Evolutionary conservation across 1,284 basidiomycete genomes (phyloP).

Genomic region (Porogramme epimiltina): DNA sequence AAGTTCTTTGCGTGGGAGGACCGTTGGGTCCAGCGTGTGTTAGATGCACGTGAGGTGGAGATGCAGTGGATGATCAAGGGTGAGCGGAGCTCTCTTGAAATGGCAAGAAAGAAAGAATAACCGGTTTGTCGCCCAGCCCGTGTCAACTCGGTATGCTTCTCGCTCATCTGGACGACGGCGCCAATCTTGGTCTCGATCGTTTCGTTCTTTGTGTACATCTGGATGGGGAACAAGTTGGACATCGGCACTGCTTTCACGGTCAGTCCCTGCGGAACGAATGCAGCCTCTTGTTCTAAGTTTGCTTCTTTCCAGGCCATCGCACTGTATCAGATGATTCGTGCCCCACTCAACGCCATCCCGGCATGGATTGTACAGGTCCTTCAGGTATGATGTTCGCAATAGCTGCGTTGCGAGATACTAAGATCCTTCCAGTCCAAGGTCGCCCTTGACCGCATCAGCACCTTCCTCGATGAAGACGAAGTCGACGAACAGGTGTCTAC

Average conservation of each 20-base stretch:
- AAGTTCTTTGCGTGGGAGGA: conserved; percentile 89
- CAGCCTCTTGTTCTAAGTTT: neutral
- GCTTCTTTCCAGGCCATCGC: conserved; percentile 55
- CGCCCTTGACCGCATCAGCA: conserved; percentile 78
- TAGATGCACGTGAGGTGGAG: conserved; percentile 62
- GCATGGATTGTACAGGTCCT: conserved; percentile 65
- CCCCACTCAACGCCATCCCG: conserved; percentile 73
- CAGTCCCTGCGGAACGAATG: too few relatives aligned
- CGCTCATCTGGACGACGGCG: conserved; percentile 61
- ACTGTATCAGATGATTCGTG: conserved; percentile 70
- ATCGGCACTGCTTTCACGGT: conserved; percentile 74
- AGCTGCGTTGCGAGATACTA: conserved; percentile 18
- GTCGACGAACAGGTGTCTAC: conserved; percentile 42
- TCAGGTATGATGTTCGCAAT: conserved; percentile 40
- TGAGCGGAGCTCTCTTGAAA: conserved; percentile 19
- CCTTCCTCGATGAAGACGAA: conserved; percentile 83
- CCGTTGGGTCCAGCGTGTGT: conserved; percentile 63
- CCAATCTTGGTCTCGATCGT: conserved; percentile 72
- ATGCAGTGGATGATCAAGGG: conserved; percentile 74
- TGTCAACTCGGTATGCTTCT: conserved; percentile 66
- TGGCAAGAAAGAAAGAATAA: neutral
- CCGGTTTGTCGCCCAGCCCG: conserved; percentile 49
- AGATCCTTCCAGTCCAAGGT: conserved; percentile 56
- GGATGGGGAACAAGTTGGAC: conserved; percentile 65
- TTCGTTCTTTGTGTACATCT: conserved; percentile 66